Base-by-base conservation (phyloP, 768 basidiomycete species). In the Lactifluus piperatus region DNA sequence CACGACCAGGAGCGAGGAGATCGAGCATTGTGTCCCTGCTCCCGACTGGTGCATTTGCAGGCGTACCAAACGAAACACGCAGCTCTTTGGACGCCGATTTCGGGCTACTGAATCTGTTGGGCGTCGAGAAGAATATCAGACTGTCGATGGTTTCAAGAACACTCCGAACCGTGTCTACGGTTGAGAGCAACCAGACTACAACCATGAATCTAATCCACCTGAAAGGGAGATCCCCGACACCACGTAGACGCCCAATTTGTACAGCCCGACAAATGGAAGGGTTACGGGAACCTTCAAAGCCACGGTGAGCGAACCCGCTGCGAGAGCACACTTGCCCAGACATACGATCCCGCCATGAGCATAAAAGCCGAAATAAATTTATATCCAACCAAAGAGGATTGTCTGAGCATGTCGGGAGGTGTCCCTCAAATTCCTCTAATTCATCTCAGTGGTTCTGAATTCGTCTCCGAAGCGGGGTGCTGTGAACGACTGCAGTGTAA, bases 341-440 rank as follows among this genome's bases (percentile, higher is more conserved):
- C 10, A 37, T 39, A 37, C 43, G 41, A 30, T 16, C 4, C 58
- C 54, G 22, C 30, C 46, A 54, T 14, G 2, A 34, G 32, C 13
- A 55, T 18, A 10, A n/a, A n/a, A 55, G 32, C n/a, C 22, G n/a
- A 36, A 18, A 55, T 37, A 50, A 51, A 6, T 45, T 22, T 22
- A 49, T n/a, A 60, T n/a, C 41, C 48, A 55, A 8, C 44, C 36
- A 32, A 44, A 18, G 27, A 60, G n/a, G 27, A 56, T 48, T 9
- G 6, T 4, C 18, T 18, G 47, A 11, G 41, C 39, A 7, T n/a
- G 47, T 43, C 48, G 48, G n/a, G 45, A 51, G 4, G 10, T 32
- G 54, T 27, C 20, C 30, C 27, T 29, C 20, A n/a, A 51, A 30
- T 30, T 46, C 44, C 14, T 45, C 48, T 5, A 51, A 8, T 45